Evolutionary conservation across 2,329 filamentous ascomycete genomes (phyloP), one percentile per base, ranked within the genome.

Genomic region (Arachnomyces sp.): DNA sequence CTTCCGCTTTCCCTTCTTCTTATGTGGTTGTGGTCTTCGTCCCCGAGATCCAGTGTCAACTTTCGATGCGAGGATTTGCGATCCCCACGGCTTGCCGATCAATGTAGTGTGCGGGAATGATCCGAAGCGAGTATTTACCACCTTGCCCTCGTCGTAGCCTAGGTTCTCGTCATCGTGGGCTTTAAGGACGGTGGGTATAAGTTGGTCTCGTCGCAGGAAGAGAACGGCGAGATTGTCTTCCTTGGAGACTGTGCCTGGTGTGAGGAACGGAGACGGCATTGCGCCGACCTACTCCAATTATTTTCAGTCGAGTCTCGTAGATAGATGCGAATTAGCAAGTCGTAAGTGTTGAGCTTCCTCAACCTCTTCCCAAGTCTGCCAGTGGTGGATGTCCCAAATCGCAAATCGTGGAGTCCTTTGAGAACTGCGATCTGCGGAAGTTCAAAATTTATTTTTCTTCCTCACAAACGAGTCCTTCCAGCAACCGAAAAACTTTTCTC

Each of bases 41-140:
- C 87, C 87, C 52, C 88, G 73, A n/a, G 87, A 92, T 9, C 89
- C 88, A 0, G 89, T 95, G 55, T 95, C 86, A 42, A 95, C 88
- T 25, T 82, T 78, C 2, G 88, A 94, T 6, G 92, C 92, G 34
- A 86, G 76, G 15, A 96, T 81, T 59, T 96, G 92, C 5, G 84
- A 87, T 18, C 92, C 92, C 90, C 90, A 96, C 31, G 85, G 83
- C 39, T 88, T 71, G 4, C 78, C 72, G 40, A 94, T 74, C 34
- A 90, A 65, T 0, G 84, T 89, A 8, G 76, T 82, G 58, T 90
- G 85, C 0, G 85, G 84, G 45, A 88, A 90, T 0, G 89, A 94
- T 36, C 92, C 92, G 56, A 94, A 98, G 33, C 89, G 81, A 1
- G 90, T 98, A 65, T 94, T 96, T 39, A 89, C 78, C 2, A 87